Base-by-base conservation (phyloP, 1,284 basidiomycete genomes). In the Tilletiaria anomala region DNA sequence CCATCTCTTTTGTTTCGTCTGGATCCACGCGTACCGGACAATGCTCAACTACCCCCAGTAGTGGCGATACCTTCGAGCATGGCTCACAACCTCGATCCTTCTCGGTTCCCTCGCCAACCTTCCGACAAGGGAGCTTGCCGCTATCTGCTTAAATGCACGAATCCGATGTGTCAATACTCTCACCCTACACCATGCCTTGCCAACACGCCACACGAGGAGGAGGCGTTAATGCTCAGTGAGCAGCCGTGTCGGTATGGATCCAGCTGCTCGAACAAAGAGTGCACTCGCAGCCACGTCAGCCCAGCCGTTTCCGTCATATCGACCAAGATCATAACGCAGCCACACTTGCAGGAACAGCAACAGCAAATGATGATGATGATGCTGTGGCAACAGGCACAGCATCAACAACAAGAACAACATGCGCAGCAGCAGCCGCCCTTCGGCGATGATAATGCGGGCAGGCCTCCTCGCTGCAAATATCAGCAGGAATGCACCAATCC, bases 121-220 rank as follows among this genome's bases (percentile, higher is more conserved):
- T 37, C 43, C 16, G 44, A 62, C 18, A 32, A 45, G 2, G 45
- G 56, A 6, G 42, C 61, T 16, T 66, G 63, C 36, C 53, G 58
- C 3, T 65, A 51, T 42, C 51, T 49, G 23, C 33, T 57, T 1
- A 42, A 42, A 6, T 66, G 63, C 47, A 66, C 63, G 16, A 58
- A 60, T 29, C 60, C 61, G 2, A 45, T 54, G 47, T 66, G 63
- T 35, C 21, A 32, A 4, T 66, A 59, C 48, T 51, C 50, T 19
- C 63, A 66, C 35, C 58, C 61, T 2, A 53, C 60, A 5, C 55
- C 63, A 1, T 46, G 48, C 34, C 52, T 54, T 37, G 53, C 58
- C 6, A 49, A 53, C 6, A 43, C 45, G 5, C 33, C 42, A 3
- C 48, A 48, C 8, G 51, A 57, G 24, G 45, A 49, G 2, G 47